Evolutionary conservation across 305 asterid genomes (phyloP).

Genomic region (Fraxinus velutina): DNA sequence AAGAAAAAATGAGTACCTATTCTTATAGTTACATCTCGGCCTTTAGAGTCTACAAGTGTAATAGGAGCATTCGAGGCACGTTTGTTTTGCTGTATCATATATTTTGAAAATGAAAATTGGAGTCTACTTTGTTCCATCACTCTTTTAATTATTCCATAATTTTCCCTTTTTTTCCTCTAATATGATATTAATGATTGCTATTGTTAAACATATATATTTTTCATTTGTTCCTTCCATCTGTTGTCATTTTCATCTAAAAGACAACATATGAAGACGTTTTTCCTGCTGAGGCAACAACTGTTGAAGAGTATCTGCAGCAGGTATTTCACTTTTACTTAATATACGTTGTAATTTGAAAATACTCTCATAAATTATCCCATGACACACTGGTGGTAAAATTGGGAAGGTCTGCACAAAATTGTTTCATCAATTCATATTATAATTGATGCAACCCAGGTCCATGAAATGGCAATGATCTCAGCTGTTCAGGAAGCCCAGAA

Average conservation of each 20-base stretch:
- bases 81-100: not conserved
- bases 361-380: not conserved
- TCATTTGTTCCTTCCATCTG: conserved; percentile 11
- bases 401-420: not conserved
- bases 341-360: not conserved
- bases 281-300: conserved; percentile 92
- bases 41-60: not conserved
- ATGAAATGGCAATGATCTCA: conserved; percentile 96
- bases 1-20: not conserved
- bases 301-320: conserved; percentile 93
- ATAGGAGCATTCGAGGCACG: not conserved
- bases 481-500: conserved; percentile 96
- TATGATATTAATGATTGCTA: not conserved
- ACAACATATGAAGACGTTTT: conserved; percentile 95
- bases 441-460: conserved; percentile 60
- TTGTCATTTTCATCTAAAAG: conserved; percentile 35
- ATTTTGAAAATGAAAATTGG: not conserved
- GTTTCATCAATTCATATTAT: not conserved
- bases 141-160: not conserved
- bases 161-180: not conserved
- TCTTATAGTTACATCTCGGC: not conserved
- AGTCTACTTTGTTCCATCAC: not conserved
- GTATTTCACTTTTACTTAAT: conserved; percentile 34
- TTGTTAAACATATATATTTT: not conserved
- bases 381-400: not conserved